A percentile compares a stretch with the other conserved stretches of the same genome.
Evolutionary conservation across 495 filamentous ascomycete genomes (phyloP).

Genomic region (Penicillium canariense): DNA sequence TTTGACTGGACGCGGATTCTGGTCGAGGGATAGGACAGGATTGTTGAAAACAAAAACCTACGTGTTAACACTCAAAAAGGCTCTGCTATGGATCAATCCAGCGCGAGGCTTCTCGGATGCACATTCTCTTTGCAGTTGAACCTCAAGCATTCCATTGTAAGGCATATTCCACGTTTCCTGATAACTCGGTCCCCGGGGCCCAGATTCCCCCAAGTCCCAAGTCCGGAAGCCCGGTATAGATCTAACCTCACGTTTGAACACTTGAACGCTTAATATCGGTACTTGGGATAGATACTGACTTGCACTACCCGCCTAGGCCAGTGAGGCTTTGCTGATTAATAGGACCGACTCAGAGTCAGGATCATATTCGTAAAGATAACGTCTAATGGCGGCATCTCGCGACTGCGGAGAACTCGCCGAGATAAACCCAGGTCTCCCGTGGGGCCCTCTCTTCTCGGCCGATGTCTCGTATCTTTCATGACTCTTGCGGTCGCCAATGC

Average conservation of each 20-base stretch:
- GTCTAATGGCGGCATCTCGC: neutral
- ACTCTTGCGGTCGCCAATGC: constrained; percentile 4
- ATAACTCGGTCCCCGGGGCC: neutral
- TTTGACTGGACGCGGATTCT: constrained; percentile 95
- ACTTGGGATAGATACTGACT: too few species aligned
- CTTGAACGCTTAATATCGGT: neutral
- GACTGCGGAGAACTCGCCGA: constrained; percentile 20
- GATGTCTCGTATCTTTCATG: constrained; percentile 11
- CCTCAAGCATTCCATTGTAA: neutral
- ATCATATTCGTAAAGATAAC: constrained; percentile 4
- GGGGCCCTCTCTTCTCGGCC: constrained; percentile 14
- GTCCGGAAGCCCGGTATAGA: neutral
- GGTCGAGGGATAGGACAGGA: constrained; percentile 42
- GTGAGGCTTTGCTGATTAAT: too few species aligned
- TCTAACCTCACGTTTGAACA: neutral
- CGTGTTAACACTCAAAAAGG: neutral
- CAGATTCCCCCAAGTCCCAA: neutral
- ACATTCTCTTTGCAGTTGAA: neutral
- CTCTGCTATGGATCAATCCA: neutral
- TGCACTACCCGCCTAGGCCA: too few species aligned
- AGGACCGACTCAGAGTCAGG: neutral
- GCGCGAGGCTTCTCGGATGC: neutral
- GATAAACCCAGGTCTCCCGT: constrained; percentile 16
- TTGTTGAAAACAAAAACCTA: neutral
- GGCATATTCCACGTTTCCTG: neutral